Evolutionary conservation across 2,329 filamentous ascomycete genomes (phyloP), one percentile per base, ranked within the genome.

Genomic region (Cordyceps tenuipes): DNA sequence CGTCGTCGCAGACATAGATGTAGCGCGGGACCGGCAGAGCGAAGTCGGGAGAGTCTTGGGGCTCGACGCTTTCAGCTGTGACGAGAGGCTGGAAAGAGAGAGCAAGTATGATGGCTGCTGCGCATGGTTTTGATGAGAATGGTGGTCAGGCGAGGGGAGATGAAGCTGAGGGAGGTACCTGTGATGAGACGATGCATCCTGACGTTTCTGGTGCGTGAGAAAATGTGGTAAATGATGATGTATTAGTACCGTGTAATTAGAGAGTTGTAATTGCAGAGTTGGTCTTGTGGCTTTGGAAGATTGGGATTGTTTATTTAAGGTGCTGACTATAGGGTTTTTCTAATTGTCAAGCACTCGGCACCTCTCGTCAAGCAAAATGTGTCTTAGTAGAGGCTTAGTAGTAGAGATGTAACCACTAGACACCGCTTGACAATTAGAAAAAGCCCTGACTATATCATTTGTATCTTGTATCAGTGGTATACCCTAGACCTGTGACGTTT

Each of bases 1-100:
- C 31, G 44, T 57, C 54, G 44, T 48, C 15, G 54, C 54, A 57
- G 29, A 57, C 10, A 31, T 48, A 56, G 21, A 56, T 43, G 19
- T 56, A 56, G 17, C 29, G 13, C 12, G 41, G 6, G 43, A n/a
- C 3, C 17, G n/a, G 10, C 3, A 6, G n/a, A 3, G 19, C 6
- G 8, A 3, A 3, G 43, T 21, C n/a, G 4, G n/a, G 5, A 6
- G 5, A 1, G 8, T 21, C 43, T 46, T 46, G n/a, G 29, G 19
- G 21, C 23, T 29, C 26, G 3, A 29, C 26, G 26, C 26, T 29
- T 29, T 29, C 26, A 6, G 26, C 41, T 26, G 36, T 34, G 17
- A 23, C 15, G 19, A 9, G 41, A 4, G 7, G 13, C 3, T 3
- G 5, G 5, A 1, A 29, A 13, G 48, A 3, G 17, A 17, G 39